Base-by-base conservation (phyloP, 2,329 filamentous ascomycete species). In the Fusarium agapanthi region DNA sequence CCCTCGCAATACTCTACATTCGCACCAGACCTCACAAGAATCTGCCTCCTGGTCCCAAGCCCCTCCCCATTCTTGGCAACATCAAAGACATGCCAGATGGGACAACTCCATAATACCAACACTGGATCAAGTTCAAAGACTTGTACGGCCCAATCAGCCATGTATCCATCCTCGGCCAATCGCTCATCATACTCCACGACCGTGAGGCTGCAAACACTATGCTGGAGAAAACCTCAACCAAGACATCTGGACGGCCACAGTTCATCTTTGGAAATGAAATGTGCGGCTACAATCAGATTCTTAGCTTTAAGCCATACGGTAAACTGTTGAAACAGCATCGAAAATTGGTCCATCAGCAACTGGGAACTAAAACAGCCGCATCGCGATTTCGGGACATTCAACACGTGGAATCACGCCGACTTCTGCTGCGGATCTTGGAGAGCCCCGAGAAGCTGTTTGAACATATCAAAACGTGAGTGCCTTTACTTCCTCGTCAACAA, bases 61-160 rank as follows among this genome's bases (percentile, higher is more conserved):
- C 81, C 1, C 72, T 84, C 14, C 85, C 85, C 0, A 28, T 88
- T 1, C 28, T 88, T 2, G 87, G 87, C 8, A 88, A 88, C 67
- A 66, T 88, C 20, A 66, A 67, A 5, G 85, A 88, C 65, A 73
- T 88, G 18, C 86, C 86, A 1, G 75, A 80, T 1, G 56, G 60
- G 0, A 80, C 77, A 1, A 67, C 60, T 5, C 78, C 73, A 8
- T 81, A 83, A 61, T 82, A 77, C 65, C 65, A 79, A 41, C 82
- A 84, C 51, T 85, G 83, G 83, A 45, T 81, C 16, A 79, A 81
- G 60, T 79, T 81, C 51, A 84, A 82, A 44, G 79, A 83, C 3
- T 38, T 73, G 0, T 83, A 83, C 30, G 82, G 82, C 0, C 75
- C 77, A 0, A 77, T 82, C 12, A 81, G 81, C 57, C 83, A 81